Base-by-base conservation (phyloP, 1,139 yeast species). In the Entelexis paramagnoliae region DNA sequence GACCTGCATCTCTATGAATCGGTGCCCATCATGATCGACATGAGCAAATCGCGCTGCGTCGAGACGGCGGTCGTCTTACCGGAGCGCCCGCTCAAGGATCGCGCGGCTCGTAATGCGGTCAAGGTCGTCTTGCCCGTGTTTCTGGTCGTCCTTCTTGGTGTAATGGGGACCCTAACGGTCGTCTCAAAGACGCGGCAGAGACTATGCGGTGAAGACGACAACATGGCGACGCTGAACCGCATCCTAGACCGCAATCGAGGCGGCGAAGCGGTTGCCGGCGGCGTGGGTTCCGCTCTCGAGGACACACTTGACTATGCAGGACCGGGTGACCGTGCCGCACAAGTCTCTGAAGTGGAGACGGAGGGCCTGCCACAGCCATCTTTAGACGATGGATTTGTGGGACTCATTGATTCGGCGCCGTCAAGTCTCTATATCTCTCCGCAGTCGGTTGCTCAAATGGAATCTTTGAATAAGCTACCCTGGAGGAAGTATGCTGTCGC, bases 401-500 rank as follows among this genome's bases (percentile, higher is more conserved):
- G 58, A 13, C 46, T 55, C 22, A 20, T 55, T 22, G 52, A 55
- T 14, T 35, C 51, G 14, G 30, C 44, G 0, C 51, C 52, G 2
- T 3, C 11, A 2, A 48, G 13, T 10, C 47, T 54, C 2, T 17
- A 36, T 11, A 16, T 54, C 42, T 10, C 46, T n/a, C 30, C 30
- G 9, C 39, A 39, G 10, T 52, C 41, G 7, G 33, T 13, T 24
- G 19, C 16, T 22, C 42, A 49, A n/a, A 33, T 53, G 17, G 57
- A 49, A 3, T 45, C 51, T 28, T 54, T 66, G 43, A 66, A 65
- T 52, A 36, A 33, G 24, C 53, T 66, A 32, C 54, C 56, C 2
- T 66, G 69, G 69, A 51, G 59, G n/a, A 66, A 66, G 52, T 64
- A 58, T 46, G 64, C 60, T 3, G 65, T 63, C 2, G 54, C 53